phyloP scores from a whole-genome alignment of 257 asterid species.

The Nicotiana noctiflora region DNA sequence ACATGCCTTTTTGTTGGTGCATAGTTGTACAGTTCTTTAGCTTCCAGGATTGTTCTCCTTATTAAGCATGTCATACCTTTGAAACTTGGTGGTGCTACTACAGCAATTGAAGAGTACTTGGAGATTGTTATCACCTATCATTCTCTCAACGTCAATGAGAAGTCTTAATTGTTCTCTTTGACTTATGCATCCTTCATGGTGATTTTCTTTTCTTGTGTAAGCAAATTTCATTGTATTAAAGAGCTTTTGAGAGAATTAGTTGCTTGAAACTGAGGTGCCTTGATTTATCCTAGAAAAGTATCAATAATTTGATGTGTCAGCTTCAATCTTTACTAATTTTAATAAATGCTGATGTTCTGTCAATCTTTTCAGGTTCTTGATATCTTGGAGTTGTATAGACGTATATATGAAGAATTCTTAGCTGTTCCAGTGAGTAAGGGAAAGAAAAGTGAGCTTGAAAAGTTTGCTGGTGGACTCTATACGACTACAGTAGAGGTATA shows the following conservation, averaged over 20 bases:
- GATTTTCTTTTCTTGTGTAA: not conserved
- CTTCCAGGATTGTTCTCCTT: not conserved
- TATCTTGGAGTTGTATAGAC: constrained; percentile 2
- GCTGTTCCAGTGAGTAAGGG: constrained; percentile 11
- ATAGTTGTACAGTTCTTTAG: not conserved
- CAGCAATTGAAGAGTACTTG: not conserved
- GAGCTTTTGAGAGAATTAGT: not conserved
- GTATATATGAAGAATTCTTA: constrained; percentile 5
- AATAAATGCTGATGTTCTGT: not conserved
- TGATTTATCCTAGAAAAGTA: not conserved
- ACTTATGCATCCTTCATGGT: not conserved
- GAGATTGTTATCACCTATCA: not conserved
- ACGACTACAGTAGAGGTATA: constrained; percentile 3
- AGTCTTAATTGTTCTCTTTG: not conserved
- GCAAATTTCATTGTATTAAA: not conserved
- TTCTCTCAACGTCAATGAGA: not conserved
- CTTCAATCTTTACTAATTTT: not conserved
- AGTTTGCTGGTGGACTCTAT: constrained; percentile 7
- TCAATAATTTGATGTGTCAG: not conserved
- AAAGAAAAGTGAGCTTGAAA: constrained; percentile 6
- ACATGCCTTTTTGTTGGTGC: not conserved
- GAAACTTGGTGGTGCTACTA: not conserved
- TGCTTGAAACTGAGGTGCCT: not conserved
- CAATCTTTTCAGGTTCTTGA: not conserved
- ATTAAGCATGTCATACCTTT: not conserved